These are phyloP conservation scores for Zygosaccharomyces kombuchaensis DNA, from an alignment of 805 yeast genomes.

Conservation along the genomic window DNA sequence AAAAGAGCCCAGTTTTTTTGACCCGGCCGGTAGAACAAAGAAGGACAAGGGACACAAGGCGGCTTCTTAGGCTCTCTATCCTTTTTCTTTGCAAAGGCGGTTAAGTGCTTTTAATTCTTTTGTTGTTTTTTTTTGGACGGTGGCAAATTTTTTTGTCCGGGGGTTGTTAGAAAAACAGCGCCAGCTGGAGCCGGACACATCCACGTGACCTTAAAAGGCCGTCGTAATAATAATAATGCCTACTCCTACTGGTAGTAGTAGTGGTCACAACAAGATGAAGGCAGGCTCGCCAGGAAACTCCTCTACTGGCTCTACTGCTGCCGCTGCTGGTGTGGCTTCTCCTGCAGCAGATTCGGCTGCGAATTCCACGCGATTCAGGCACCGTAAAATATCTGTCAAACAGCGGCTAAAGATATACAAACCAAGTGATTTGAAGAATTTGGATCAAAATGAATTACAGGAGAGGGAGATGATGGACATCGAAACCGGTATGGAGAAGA, in stretches of 20 bases:
- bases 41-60: not conserved
- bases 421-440: constrained; percentile 75
- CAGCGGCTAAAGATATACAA: constrained; percentile 73
- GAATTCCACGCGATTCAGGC: constrained; percentile 73
- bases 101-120: not conserved
- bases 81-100: not conserved
- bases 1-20: not conserved
- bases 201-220: not conserved
- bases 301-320: constrained; percentile 2
- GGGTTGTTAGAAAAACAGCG: not conserved
- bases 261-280: constrained; percentile 7
- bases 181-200: constrained; percentile 2
- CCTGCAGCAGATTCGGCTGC: constrained; percentile 31
- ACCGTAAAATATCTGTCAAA: constrained; percentile 89
- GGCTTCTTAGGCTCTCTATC: not conserved
- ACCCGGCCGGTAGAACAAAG: not conserved
- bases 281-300: constrained; percentile 5
- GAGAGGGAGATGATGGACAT: constrained; percentile 85
- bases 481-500: constrained; percentile 97
- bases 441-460: constrained; percentile 51
- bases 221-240: constrained; percentile 9
- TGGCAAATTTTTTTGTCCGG: constrained; percentile 9
- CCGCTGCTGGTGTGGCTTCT: constrained; percentile 6
- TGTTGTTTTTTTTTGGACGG: not conserved
- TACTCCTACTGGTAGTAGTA: constrained; percentile 11